Conservation (phyloP, 805 yeast genomes). For the Ogataea henricii region DNA sequence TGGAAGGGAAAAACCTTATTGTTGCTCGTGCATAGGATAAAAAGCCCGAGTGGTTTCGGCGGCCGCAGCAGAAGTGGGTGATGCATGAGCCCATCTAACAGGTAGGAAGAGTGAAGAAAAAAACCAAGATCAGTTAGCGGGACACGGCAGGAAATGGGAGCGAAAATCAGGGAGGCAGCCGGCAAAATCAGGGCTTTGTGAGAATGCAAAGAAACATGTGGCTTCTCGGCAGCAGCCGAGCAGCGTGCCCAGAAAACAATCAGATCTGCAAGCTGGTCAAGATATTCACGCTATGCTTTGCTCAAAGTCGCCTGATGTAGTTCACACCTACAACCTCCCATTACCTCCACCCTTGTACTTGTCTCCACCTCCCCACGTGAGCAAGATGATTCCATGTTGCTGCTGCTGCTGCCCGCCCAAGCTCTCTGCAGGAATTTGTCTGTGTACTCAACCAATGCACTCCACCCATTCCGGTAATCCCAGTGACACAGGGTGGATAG, state of each 20-base stretch:
- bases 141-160: background rate
- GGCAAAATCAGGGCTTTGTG: background rate
- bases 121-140: background rate
- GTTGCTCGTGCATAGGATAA: background rate
- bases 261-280: background rate
- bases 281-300: background rate
- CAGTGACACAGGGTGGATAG: background rate
- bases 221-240: background rate
- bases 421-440: background rate
- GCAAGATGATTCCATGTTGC: background rate
- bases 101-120: background rate
- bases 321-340: background rate
- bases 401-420: background rate
- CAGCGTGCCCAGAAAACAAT: background rate
- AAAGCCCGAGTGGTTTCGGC: background rate
- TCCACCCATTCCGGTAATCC: background rate
- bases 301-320: background rate
- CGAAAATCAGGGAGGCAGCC: background rate
- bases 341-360: too few relatives aligned
- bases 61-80: background rate
- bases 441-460: background rate
- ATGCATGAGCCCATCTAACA: slow-evolving; percentile 1
- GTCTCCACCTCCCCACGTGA: background rate
- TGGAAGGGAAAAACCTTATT: background rate
- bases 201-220: background rate